Base-by-base conservation (phyloP, 2,329 filamentous ascomycete genomes). In the Orbilia quercus region DNA sequence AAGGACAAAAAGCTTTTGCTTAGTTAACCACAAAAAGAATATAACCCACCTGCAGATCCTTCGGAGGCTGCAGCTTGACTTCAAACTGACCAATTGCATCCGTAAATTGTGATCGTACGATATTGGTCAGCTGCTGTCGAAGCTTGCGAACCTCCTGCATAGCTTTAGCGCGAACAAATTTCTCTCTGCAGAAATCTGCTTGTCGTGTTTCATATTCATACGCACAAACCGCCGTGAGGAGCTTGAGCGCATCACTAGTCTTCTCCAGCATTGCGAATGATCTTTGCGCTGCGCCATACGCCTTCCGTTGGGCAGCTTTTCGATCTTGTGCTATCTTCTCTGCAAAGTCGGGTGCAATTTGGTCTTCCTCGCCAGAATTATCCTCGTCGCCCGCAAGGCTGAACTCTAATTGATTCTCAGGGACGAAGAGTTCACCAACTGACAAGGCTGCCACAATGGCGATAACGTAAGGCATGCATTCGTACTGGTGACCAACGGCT, bases 371-470 rank as follows among this genome's bases (percentile, higher is more conserved):
- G 1, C 82, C 80, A 16, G 25, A 36, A 16, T 83, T 82, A 2
- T 82, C 80, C 53, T 78, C 73, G 57, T 79, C 78, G 25, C 82
- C 82, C 0, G 84, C 81, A 16, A 86, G 81, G 2, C 83, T 81
- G 0, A 90, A 87, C 18, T 92, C 86, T 2, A 90, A 87, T 77
- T 95, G 91, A 77, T 86, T 90, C 79, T 96, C 90, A 0, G 90
- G 89, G 14, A 97, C 84, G 79, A 96, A 96, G 1, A 98, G 82
- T 77, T 98, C 94, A 0, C 91, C 90, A 0, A 94, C 91, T 0
- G 94, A 96, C 2, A 99, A 83, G 0, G 90, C 91, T 0, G 95
- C 91, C 1, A 99, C 93, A 9, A 98, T 83, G 1, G 92, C 91
- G 71, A 98, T 90, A 2, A 92, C 91, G 79, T 96, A 94, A 0